Evolutionary conservation across 129 eudicot genomes (phyloP).

Genomic region (Daucus carota): DH1_v3.0 NC_030386.2:5573001-5573500

Average conservation of each 20-base stretch:
- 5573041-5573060: background rate
- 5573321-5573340: background rate
- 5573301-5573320: background rate
- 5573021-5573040: background rate
- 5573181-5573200: slow-evolving; percentile 25
- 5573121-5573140: slow-evolving; percentile 26
- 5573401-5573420: background rate
- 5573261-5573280: background rate
- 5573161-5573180: slow-evolving; percentile 31
- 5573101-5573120: slow-evolving; percentile 19
- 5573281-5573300: background rate
- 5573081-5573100: slow-evolving; percentile 19
- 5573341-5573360: background rate
- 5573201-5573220: slow-evolving; percentile 28
- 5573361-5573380: background rate
- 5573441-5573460: background rate
- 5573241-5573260: background rate
- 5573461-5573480: background rate
- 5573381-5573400: background rate
- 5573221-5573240: slow-evolving; percentile 23
- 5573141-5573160: slow-evolving; percentile 25
- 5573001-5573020: background rate
- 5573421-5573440: background rate
- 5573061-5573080: slow-evolving; percentile 11
- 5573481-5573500: background rate